Evolutionary conservation across 192 early-diverging fungal species (phyloP), one percentile per base, ranked within the genome.

Genomic region (Fimicolochytrium jonesii): DNA sequence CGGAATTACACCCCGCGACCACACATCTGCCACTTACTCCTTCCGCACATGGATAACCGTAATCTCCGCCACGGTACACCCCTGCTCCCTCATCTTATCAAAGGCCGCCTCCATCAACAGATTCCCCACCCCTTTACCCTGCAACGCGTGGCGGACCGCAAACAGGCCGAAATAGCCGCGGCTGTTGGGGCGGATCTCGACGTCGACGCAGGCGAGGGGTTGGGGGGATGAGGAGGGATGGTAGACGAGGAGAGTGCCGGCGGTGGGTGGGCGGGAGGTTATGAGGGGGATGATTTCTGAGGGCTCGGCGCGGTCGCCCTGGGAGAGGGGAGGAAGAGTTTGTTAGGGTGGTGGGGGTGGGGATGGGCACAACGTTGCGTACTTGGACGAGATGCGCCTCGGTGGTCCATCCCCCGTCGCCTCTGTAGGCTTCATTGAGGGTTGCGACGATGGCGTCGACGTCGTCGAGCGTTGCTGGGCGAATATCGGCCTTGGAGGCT

Each of bases 121-220:
- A 17, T 34, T 28, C 17, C 53, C 53, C 30, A 56, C 25, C 34
- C 53, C 53, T 17, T 7, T 13, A 15, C 30, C 26, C 34, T 56
- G 53, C 17, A 20, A 17, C 30, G 23, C 28, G 17, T 31, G 53
- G 17, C n/a, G n/a, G n/a, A 56, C 53, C 0, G 53, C 53, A 56
- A 56, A 35, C 53, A 56, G n/a, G 13, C 53, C 53, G 36, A 56
- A 56, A 25, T 56, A 56, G 1, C 53, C 53, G 15, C 17, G 17
- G 11, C 25, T 17, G 3, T 4, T n/a, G 4, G 23, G 17, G 18
- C 11, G 11, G 2, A 56, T 34, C 4, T 29, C 17, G 29, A 36
- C 34, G 17, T 56, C 36, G 6, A 56, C 36, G 32, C 53, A 56
- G 5, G 31, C 53, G 6, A 56, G 4, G 34, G 53, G 53, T 13